Conservation (phyloP, 176 grass and related monocot genomes). For the Musa beccarii region DNA sequence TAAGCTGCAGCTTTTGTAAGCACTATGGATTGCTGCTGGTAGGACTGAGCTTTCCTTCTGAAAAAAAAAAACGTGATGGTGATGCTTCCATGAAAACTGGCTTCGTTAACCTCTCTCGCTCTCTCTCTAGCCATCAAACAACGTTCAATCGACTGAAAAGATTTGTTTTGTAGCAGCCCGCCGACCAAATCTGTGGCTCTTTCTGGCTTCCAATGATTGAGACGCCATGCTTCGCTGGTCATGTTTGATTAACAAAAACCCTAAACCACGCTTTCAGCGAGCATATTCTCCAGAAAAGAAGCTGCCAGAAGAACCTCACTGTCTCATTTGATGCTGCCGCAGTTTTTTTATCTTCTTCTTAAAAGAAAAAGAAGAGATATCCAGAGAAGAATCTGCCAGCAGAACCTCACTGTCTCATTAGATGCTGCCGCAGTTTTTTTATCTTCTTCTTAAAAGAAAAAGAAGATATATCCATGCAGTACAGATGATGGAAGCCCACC, state of each 20-base stretch:
- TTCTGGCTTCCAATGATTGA: conserved; percentile 6
- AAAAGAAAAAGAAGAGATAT: no score
- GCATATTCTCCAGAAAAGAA: neutral
- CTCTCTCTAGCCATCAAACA: neutral
- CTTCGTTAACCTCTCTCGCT: neutral
- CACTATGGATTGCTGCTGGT: neutral
- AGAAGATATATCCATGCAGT: no score
- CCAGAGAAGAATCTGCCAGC: no score
- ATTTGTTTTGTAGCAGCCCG: neutral
- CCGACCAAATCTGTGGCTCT: neutral
- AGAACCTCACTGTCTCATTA: no score
- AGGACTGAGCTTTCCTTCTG: neutral
- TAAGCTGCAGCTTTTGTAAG: neutral
- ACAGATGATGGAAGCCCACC: no score
- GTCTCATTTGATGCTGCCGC: no score
- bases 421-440: no score
- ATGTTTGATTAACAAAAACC: neutral
- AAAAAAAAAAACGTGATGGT: neutral
- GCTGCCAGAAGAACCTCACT: neutral
- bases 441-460: no score
- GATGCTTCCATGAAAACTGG: neutral
- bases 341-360: no score
- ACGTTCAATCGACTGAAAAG: neutral
- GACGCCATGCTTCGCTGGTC: neutral
- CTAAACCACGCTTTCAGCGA: neutral